Evolutionary conservation across 306 rosid species (phyloP), one percentile per base, ranked within the genome.

Genomic region (Quillaja saponaria): DNA sequence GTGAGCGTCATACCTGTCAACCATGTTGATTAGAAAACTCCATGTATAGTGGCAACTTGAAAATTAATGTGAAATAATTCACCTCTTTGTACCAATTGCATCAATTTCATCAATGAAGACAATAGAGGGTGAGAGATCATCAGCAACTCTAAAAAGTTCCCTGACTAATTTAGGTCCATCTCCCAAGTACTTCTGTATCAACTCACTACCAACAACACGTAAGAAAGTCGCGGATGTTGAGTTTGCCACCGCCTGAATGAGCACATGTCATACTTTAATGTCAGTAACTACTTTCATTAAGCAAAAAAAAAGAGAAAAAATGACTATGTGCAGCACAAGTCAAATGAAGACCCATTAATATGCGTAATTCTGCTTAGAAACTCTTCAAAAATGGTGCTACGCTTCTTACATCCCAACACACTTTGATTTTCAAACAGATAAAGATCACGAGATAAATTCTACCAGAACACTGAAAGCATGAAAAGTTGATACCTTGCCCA

Each of bases 101-200:
- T 94, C 99, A 19, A 94, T 94, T 72, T 94, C 99, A 71, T 94
- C 99, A 66, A 94, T 94, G 77, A 94, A 94, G 72, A 94, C 97
- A 71, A 94, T 92, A 13, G 99, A 76, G 17, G 99, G 99, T 50
- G 99, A 94, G 61, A 89, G 96, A 39, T 94, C 97, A 76, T 89
- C 99, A 52, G 97, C 99, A 72, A 90, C 99, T 71, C 99, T 87
- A 51, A 92, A 92, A 59, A 92, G 96, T 63, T 92, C 99, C 80
- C 99, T 84, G 56, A 92, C 99, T 66, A 92, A 83, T 69, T 89
- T 92, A 34, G 99, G 99, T 63, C 99, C 99, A 82, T 92, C 99
- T 49, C 99, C 96, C 73, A 92, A 72, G 79, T 92, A 92, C 63
- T 89, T 92, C 60, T 92, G 99, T 42, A 92, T 92, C 73, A 92